Conservation (phyloP, 768 basidiomycete genomes). For the Macrolepiota albuminosa region DNA sequence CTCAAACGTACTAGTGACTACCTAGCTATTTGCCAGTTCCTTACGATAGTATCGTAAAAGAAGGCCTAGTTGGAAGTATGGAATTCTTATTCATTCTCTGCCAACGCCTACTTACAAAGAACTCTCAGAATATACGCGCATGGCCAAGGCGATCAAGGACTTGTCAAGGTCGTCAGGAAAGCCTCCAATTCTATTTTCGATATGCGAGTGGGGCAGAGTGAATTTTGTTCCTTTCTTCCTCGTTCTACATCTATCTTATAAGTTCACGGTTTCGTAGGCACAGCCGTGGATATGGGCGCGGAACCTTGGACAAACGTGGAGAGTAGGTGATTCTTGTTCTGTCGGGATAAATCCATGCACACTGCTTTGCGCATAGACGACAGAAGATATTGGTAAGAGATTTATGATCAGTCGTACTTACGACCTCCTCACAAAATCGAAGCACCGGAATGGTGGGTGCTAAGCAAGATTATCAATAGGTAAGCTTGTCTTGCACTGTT, state of each 20-base stretch:
- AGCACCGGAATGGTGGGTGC: slow-evolving; percentile 45
- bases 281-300: slow-evolving; percentile 47
- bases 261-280: slow-evolving; percentile 26
- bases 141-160: slow-evolving; percentile 54
- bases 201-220: slow-evolving; percentile 69
- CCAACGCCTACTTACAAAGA: background rate
- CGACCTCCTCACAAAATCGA: background rate
- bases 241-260: background rate
- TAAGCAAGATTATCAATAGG: slow-evolving; percentile 58
- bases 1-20: background rate
- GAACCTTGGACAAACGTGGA: slow-evolving; percentile 62
- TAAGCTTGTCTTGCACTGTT: slow-evolving; percentile 18
- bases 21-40: slow-evolving; percentile 34
- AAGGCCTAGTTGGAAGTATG: slow-evolving; percentile 52
- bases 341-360: background rate
- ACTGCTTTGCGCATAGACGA: slow-evolving; percentile 34
- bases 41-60: slow-evolving; percentile 49
- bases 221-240: background rate
- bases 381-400: slow-evolving; percentile 38
- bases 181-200: slow-evolving; percentile 51
- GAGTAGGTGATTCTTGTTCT: slow-evolving; percentile 30
- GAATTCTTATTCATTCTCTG: background rate
- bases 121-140: slow-evolving; percentile 40
- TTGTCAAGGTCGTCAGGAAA: slow-evolving; percentile 42
- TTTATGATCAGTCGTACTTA: background rate